A percentile compares a stretch with the other conserved stretches of the same genome.
phyloP scores from a whole-genome alignment of 768 basidiomycete genomes.

The Chalciporus sphaerocephalus region DNA sequence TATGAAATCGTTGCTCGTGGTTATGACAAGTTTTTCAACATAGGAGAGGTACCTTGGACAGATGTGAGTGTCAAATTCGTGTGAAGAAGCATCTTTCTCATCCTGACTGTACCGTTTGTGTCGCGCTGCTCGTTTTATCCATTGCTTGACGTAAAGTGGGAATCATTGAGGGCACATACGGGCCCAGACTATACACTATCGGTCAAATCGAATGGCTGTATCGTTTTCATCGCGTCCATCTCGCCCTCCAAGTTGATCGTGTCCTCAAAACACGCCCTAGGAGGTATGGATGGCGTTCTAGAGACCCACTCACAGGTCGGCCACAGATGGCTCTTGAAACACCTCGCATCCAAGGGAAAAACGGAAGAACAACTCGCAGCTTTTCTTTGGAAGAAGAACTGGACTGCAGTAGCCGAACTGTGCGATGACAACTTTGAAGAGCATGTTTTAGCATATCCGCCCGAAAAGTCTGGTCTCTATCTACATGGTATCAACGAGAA shows the following conservation, averaged over 20 bases:
- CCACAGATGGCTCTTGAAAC: conserved; percentile 66
- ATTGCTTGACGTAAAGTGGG: conserved; percentile 53
- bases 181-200: conserved; percentile 78
- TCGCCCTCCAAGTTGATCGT: conserved; percentile 70
- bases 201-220: conserved; percentile 93
- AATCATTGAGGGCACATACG: conserved; percentile 62
- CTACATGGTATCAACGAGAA: conserved; percentile 86
- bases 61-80: conserved; percentile 49
- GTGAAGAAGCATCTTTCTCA: background rate
- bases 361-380: conserved; percentile 72
- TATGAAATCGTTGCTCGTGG: conserved; percentile 79
- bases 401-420: conserved; percentile 94
- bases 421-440: conserved; percentile 98
- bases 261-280: conserved; percentile 91
- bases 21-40: conserved; percentile 99
- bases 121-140: too few species aligned
- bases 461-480: conserved; percentile 86
- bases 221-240: conserved; percentile 90
- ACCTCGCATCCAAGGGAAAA: conserved; percentile 45
- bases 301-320: conserved; percentile 80
- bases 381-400: conserved; percentile 71
- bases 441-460: conserved; percentile 82
- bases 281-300: conserved; percentile 40
- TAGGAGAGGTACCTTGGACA: conserved; percentile 94
- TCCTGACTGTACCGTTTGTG: too few species aligned